A percentile compares a stretch with the other conserved stretches of the same genome.
These are phyloP conservation scores for Thermoascus crustaceus DNA, from an alignment of 2,329 filamentous ascomycete genomes.

Conservation along the genomic window DNA sequence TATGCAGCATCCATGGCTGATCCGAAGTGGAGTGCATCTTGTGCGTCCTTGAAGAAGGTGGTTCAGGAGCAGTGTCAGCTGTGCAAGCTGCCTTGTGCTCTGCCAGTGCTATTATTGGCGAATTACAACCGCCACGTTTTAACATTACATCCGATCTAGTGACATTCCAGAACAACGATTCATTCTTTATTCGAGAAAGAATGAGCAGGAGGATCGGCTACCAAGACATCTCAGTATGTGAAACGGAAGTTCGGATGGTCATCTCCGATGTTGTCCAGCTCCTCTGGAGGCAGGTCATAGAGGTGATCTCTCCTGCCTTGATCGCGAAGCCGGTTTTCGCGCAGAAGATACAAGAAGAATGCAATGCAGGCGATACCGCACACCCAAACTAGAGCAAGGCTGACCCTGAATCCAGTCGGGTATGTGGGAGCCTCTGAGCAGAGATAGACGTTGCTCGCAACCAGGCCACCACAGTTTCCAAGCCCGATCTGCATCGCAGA, in stretches of 20 bases:
- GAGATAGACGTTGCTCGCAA: slow-evolving; percentile 28
- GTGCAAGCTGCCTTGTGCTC: too few species aligned
- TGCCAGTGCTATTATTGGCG: too few species aligned
- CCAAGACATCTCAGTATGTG: slow-evolving; percentile 17
- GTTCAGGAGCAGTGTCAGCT: too few species aligned
- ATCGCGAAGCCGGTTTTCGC: slow-evolving; percentile 31
- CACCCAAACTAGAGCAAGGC: slow-evolving; percentile 27
- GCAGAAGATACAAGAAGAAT: slow-evolving; percentile 24
- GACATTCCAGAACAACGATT: background rate
- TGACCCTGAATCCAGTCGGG: slow-evolving; percentile 19
- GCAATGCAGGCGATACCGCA: slow-evolving; percentile 22
- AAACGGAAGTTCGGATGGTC: slow-evolving; percentile 33
- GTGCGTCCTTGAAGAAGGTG: too few species aligned
- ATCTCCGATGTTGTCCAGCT: slow-evolving; percentile 32
- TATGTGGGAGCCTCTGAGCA: slow-evolving; percentile 21
- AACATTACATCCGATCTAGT: background rate
- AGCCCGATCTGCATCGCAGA: slow-evolving; percentile 44
- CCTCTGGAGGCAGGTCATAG: slow-evolving; percentile 24
- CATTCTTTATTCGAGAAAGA: background rate
- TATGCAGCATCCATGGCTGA: too few species aligned
- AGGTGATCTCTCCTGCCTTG: slow-evolving; percentile 28
- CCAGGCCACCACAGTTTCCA: slow-evolving; percentile 27
- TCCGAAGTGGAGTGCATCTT: too few species aligned
- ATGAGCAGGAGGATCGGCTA: background rate
- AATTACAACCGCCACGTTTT: too few species aligned